phyloP scores from a whole-genome alignment of 2,329 filamentous ascomycete genomes.

The Seiridium cupressi region DNA sequence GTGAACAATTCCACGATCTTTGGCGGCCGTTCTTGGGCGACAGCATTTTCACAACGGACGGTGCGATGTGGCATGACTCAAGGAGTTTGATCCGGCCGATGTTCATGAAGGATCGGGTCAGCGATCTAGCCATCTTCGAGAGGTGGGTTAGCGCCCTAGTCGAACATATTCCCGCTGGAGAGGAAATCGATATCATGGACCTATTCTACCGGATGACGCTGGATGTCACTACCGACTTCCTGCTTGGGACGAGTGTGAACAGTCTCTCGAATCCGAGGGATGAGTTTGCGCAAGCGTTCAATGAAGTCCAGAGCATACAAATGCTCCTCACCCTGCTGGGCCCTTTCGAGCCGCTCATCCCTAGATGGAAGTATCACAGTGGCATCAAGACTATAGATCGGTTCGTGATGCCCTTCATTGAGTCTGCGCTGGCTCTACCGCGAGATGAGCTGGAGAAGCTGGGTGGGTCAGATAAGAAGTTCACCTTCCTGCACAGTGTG shows the following conservation, averaged over 20 bases:
- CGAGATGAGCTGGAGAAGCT: constrained; percentile 67
- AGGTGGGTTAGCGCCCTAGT: constrained; percentile 57
- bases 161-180: constrained; percentile 51
- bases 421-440: constrained; percentile 60
- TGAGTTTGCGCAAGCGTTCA: constrained; percentile 68
- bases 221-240: constrained; percentile 35
- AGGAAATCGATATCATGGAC: constrained; percentile 57
- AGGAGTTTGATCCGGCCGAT: constrained; percentile 53
- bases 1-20: constrained; percentile 36
- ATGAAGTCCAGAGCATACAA: constrained; percentile 67
- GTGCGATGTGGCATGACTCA: constrained; percentile 51
- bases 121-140: constrained; percentile 57
- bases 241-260: constrained; percentile 6
- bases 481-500: constrained; percentile 77
- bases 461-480: constrained; percentile 62
- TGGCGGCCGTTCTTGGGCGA: constrained; percentile 50
- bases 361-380: constrained; percentile 48
- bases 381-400: constrained; percentile 64
- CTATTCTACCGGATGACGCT: constrained; percentile 66
- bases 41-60: constrained; percentile 55
- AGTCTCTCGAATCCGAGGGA: constrained; percentile 31
- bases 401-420: constrained; percentile 70
- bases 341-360: constrained; percentile 1
- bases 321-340: constrained; percentile 50
- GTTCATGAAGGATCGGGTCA: constrained; percentile 46